Evolutionary conservation across 139 green algal genomes (phyloP), one percentile per base, ranked within the genome.

Genomic region (Micromonas pusilla): DNA sequence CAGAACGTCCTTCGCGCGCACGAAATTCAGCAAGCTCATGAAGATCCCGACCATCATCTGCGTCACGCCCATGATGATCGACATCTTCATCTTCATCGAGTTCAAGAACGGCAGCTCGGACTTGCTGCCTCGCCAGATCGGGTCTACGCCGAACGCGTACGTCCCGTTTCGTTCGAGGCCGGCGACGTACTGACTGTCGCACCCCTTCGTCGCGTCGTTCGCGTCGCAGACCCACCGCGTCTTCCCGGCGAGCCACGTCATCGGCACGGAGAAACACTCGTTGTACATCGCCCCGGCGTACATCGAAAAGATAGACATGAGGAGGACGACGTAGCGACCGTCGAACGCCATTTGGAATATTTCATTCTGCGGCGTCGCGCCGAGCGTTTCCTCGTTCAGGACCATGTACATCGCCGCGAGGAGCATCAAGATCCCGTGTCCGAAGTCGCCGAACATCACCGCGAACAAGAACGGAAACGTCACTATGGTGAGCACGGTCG

Each of bases 391-490:
- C 85, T 98, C 94, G 25, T 90, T 91, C 25, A 85, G 9, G 3
- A 98, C 78, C 82, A 99, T 72, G 65, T 81, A 92, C 13, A 88
- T 31, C 2, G 88, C 90, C 53, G 91, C 90, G 25, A 89, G 2
- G 6, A 96, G 84, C 89, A 98, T 94, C 3, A 97, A 77, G 31
- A 95, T 64, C 39, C 90, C 95, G 76, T 99, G 95, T 1, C 93
- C 95, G 60, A 98, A 83, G 82, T 99, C 95, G 9, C 95, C 95
- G 86, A 99, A 99, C 95, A 99, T 99, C 84, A 99, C 89, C 25
- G 95, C 92, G 78, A 99, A 99, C 20, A 99, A 86, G 88, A 99
- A 99, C 34, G 95, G 95, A 83, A 99, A 99, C 68, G 95, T 99
- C 54, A 97, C 86, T 68, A 98, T 96, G 75, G 95, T 96, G 85